Conservation (phyloP, 2,329 filamentous ascomycete species). For the Aspergillus hortae region DNA sequence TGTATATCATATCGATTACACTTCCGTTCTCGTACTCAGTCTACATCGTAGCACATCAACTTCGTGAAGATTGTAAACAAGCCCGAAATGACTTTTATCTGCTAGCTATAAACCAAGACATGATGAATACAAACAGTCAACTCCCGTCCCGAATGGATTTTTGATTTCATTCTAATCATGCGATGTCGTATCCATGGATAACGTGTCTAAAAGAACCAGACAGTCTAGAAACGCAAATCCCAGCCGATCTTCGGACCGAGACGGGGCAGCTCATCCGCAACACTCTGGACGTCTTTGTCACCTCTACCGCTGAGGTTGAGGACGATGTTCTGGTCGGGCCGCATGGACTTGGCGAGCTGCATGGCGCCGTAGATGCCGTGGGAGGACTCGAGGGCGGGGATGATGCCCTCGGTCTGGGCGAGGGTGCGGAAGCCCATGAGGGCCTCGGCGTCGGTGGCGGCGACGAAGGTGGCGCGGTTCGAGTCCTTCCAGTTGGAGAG, state of each 20-base stretch:
- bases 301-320: constrained; percentile 91
- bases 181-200: neutral
- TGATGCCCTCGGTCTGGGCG: constrained; percentile 89
- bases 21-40: neutral
- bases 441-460: constrained; percentile 86
- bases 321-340: constrained; percentile 82
- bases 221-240: constrained; percentile 55
- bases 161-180: neutral
- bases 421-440: constrained; percentile 83
- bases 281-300: constrained; percentile 98
- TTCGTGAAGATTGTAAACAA: neutral
- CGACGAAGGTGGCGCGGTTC: constrained; percentile 79
- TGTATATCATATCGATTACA: neutral
- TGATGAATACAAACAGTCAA: neutral
- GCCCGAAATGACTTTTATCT: neutral
- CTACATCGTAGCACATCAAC: neutral
- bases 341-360: constrained; percentile 88
- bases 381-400: constrained; percentile 88
- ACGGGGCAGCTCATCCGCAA: constrained; percentile 87
- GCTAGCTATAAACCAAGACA: neutral
- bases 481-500: constrained; percentile 90
- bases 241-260: constrained; percentile 83
- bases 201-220: neutral
- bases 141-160: no score
- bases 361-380: constrained; percentile 89